Conservation (phyloP, 768 basidiomycete genomes). For the Leucocoprinus birnbaumii region DNA sequence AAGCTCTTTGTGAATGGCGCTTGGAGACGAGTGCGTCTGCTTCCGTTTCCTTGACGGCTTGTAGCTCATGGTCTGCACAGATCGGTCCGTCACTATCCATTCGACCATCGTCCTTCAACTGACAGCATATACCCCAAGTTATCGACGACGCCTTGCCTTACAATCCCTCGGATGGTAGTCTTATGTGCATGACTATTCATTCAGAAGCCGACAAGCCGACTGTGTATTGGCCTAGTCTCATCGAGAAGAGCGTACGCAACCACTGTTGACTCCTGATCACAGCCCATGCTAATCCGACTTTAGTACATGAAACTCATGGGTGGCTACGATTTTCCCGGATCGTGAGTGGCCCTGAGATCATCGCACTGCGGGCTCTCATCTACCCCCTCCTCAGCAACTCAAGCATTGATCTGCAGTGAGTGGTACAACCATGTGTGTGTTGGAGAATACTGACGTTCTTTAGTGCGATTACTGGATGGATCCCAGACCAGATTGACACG, state of each 20-base stretch:
- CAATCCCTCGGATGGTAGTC: conserved; percentile 43
- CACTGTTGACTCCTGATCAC: too few species aligned
- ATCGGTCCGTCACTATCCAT: conserved; percentile 28
- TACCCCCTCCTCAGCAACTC: conserved; percentile 61
- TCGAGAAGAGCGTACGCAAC: conserved; percentile 83
- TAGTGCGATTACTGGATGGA: conserved; percentile 84
- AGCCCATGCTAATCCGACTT: too few species aligned
- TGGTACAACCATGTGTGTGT: too few species aligned
- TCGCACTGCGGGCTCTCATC: neutral
- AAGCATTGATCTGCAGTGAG: conserved; percentile 76
- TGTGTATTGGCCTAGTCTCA: conserved; percentile 69
- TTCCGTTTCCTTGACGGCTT: neutral
- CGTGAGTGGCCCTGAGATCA: conserved; percentile 52
- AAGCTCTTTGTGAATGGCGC: conserved; percentile 50
- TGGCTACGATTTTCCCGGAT: conserved; percentile 87
- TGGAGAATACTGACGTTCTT: too few species aligned
- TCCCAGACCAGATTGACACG: conserved; percentile 78
- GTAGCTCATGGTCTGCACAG: conserved; percentile 1
- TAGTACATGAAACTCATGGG: conserved; percentile 91
- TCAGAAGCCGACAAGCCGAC: conserved; percentile 8
- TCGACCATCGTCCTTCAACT: neutral
- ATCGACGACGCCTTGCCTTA: conserved; percentile 74
- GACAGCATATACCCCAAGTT: conserved; percentile 33
- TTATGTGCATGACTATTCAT: conserved; percentile 58
- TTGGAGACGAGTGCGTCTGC: conserved; percentile 45